Evolutionary conservation across 2,329 filamentous ascomycete genomes (phyloP), one percentile per base, ranked within the genome.

Genomic region (Trichothecium roseum): DNA sequence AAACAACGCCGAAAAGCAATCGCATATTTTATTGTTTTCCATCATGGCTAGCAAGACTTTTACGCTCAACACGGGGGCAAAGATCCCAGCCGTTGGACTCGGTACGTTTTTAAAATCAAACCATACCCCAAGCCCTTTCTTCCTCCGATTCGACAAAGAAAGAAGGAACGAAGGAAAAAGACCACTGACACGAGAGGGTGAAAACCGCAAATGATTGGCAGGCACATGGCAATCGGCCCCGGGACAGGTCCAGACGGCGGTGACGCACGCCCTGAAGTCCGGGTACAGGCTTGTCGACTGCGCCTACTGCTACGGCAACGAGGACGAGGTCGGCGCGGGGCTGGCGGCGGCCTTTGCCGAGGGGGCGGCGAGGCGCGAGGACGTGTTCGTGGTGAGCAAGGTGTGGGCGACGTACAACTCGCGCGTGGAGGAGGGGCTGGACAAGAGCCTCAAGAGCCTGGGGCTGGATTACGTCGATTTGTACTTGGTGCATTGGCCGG

Each of bases 371-470:
- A 82, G 80, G 69, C 74, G 85, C 41, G 74, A 82, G 54, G 83
- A 93, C 39, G 62, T 93, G 42, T 93, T 91, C 61, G 74, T 93
- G 40, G 83, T 84, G 37, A 85, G 79, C 50, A 93, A 94, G 69
- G 72, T 88, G 27, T 93, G 85, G 83, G 81, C 78, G 51, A 85
- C 82, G 34, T 88, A 83, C 63, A 79, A 81, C 57, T 74, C 73
- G 26, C 69, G 78, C 6, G 77, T 77, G 5, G 78, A 82, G 58
- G 63, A 81, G 48, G 77, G 72, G 26, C 68, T 91, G 26, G 74
- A 85, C 44, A 78, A 80, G 68, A 83, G 78, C 49, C 64, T 91
- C 54, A 73, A 79, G 60, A 69, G 72, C 40, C 63, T 93, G 26
- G 82, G 84, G 2, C 64, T 91, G 32, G 81, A 86, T 44, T 89